Conservation (phyloP, 2,329 filamentous ascomycete genomes). For the Drechslerella coelobrocha region DNA sequence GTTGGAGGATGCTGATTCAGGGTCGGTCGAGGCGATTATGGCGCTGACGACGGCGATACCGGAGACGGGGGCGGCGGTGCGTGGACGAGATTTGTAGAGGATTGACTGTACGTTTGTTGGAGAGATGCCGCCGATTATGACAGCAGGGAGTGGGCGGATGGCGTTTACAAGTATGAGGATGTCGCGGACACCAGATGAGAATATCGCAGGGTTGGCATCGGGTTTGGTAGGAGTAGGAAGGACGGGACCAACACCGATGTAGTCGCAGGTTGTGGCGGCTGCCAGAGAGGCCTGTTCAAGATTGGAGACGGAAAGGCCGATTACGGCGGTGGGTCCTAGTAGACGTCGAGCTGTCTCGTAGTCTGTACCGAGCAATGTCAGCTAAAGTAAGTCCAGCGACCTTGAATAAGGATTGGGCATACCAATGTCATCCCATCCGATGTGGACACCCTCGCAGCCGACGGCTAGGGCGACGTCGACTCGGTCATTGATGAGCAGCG, state of each 20-base stretch:
- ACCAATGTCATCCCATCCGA: constrained; percentile 94
- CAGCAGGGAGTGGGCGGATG: constrained; percentile 65
- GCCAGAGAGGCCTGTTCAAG: constrained; percentile 75
- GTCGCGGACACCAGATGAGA: constrained; percentile 71
- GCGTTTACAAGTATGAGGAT: constrained; percentile 70
- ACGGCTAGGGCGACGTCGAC: constrained; percentile 86
- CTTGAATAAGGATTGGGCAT: constrained; percentile 54
- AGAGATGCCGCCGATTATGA: constrained; percentile 91
- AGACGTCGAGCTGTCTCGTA: constrained; percentile 71
- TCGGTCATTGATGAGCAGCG: constrained; percentile 90
- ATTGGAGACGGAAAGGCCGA: constrained; percentile 84
- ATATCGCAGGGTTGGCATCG: constrained; percentile 56
- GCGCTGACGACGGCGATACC: constrained; percentile 90
- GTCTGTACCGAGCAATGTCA: constrained; percentile 59
- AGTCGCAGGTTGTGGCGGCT: constrained; percentile 79
- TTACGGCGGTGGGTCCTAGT: constrained; percentile 78
- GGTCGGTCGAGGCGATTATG: constrained; percentile 75
- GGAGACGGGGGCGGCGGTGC: constrained; percentile 68
- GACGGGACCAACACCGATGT: constrained; percentile 88
- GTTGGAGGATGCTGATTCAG: constrained; percentile 67
- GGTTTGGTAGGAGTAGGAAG: constrained; percentile 80
- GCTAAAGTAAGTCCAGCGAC: constrained; percentile 8
- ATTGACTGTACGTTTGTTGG: constrained; percentile 75
- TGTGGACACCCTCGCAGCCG: constrained; percentile 88
- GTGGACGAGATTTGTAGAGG: constrained; percentile 67